Base-by-base conservation (phyloP, 2,329 filamentous ascomycete species). In the Atkinsonella hypoxylon region DNA sequence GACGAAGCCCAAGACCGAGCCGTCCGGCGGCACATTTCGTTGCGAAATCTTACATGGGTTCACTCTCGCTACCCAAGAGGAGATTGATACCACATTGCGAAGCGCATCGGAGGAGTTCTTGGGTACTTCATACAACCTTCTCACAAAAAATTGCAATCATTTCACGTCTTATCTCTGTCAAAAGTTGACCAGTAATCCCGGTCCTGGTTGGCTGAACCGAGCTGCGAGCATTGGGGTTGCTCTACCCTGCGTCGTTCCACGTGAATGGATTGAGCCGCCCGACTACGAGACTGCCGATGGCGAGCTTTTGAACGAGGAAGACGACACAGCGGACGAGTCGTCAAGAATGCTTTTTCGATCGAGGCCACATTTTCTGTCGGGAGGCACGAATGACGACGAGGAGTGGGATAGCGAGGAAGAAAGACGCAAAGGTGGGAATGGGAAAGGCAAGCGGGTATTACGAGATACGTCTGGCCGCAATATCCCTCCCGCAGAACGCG, bases 91-190 rank as follows among this genome's bases (percentile, higher is more conserved):
- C 13, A 83, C 87, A 40, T 77, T 94, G 43, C 79, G 77, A 58
- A 72, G 74, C 51, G 83, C 83, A 12, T 87, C 83, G 1, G 77
- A 84, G 41, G 76, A 83, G 57, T 94, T 93, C 59, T 75, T 82
- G 51, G 88, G 88, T 22, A 82, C 82, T 0, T 77, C 78, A 13
- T 93, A 94, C 67, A 91, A 93, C 61, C 77, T 94, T 13, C 74
- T 94, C 43, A 89, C 83, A 18, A 82, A 82, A 58, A 94, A 94
- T 66, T 94, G 88, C 75, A 94, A 94, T 64, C 88, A 94, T 64
- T 94, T 94, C 64, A 91, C 87, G 2, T 81, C 81, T 18, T 81
- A 85, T 59, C 75, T 94, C 17, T 89, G 85, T 66, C 74, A 83
- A 63, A 79, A 78, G 57, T 74, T 94, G 50, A 91, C 86, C 2